A percentile compares a stretch with the other conserved stretches of the same genome.
Evolutionary conservation across 352 stramenopile genomes (phyloP).

Genomic region (Pythium angustatum): DNA sequence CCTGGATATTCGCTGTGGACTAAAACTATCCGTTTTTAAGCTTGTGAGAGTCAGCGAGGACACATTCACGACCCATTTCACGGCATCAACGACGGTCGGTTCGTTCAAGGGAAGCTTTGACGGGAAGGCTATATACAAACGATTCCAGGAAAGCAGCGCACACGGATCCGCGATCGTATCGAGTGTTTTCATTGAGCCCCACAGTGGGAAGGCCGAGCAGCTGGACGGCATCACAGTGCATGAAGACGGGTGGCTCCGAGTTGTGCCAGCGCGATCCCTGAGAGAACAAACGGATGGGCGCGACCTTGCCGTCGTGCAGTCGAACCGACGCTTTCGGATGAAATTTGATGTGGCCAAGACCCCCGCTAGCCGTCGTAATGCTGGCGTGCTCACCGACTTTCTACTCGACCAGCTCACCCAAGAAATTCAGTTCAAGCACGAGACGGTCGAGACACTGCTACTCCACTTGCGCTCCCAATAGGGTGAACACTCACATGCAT

Average conservation of each 20-base stretch:
- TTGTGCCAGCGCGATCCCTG: neutral
- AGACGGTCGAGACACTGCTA: conserved; percentile 20
- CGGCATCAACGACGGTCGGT: neutral
- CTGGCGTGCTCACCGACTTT: conserved; percentile 20
- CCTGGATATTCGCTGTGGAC: neutral
- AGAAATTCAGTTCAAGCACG: conserved; percentile 23
- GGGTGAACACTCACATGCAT: no score
- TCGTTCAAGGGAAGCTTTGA: conserved; percentile 8
- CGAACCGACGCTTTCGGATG: conserved; percentile 7
- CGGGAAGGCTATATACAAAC: conserved; percentile 9
- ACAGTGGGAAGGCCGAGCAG: neutral
- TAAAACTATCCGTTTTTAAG: conserved; percentile 2
- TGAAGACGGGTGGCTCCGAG: conserved; percentile 11
- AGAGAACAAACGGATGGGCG: neutral
- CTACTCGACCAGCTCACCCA: conserved; percentile 16
- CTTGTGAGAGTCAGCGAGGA: neutral
- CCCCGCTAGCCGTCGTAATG: conserved; percentile 6
- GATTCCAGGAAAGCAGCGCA: neutral
- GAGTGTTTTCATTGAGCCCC: conserved; percentile 4
- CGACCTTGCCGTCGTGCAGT: conserved; percentile 9
- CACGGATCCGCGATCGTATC: conserved; percentile 2
- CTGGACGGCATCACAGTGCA: conserved; percentile 3
- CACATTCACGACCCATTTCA: conserved; percentile 5
- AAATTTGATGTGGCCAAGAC: conserved; percentile 13
- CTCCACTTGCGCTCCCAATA: conserved; percentile 8